Conservation (phyloP, 257 asterid species). For the Leptodermis oblonga region DNA sequence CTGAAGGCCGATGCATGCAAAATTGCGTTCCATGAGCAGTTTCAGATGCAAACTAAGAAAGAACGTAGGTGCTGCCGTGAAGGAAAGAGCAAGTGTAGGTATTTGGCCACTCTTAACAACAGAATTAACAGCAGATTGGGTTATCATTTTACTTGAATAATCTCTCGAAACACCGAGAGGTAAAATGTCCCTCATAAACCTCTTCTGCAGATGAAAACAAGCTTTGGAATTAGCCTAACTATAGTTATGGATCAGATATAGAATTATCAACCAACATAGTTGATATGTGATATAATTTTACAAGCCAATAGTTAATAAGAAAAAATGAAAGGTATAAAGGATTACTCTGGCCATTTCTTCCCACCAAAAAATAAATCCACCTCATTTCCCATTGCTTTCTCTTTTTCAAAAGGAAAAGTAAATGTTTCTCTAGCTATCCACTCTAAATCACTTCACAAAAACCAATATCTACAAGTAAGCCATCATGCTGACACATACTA, state of each 20-base stretch:
- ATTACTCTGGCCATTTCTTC: neutral
- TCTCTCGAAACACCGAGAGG: conserved; percentile 51
- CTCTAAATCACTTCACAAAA: neutral
- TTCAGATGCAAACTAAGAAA: conserved; percentile 40
- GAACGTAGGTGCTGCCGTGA: conserved; percentile 46
- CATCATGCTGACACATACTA: neutral
- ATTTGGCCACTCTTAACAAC: conserved; percentile 33
- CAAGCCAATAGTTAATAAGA: neutral
- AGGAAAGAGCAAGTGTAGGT: conserved; percentile 46
- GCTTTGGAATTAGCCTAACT: conserved; percentile 9
- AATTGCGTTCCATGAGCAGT: conserved; percentile 38
- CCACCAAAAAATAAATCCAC: neutral
- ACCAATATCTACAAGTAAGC: neutral
- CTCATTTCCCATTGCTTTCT: neutral
- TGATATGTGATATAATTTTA: conserved; percentile 2
- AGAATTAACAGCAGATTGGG: conserved; percentile 34
- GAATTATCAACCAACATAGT: conserved; percentile 10
- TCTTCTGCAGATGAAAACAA: conserved; percentile 39
- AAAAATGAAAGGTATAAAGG: neutral
- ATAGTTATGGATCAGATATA: conserved; percentile 11
- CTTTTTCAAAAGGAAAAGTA: neutral
- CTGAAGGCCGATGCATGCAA: conserved; percentile 31
- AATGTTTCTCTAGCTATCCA: neutral
- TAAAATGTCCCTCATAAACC: conserved; percentile 33
- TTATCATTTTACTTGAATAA: conserved; percentile 30